Evolutionary conservation across 768 basidiomycete genomes (phyloP).

Genomic region (Tricholoma matsutake): DNA sequence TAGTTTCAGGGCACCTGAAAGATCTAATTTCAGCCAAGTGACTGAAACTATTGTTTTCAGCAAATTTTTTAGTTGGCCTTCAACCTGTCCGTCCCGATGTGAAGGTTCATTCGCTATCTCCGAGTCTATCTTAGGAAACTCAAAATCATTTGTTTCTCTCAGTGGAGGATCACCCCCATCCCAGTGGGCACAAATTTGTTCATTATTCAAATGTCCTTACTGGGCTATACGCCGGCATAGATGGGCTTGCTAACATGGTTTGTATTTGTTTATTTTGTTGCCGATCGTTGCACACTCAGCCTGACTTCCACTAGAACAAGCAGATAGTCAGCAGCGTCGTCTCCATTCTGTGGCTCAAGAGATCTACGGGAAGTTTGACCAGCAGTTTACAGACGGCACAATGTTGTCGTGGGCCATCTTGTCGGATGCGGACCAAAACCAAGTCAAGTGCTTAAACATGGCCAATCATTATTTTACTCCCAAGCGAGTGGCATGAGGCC

Average conservation of each 20-base stretch:
- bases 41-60: no score
- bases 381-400: neutral
- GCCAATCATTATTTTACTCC: neutral
- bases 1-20: no score
- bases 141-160: neutral
- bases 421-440: neutral
- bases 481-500: neutral
- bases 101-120: neutral
- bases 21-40: no score
- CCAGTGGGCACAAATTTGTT: neutral
- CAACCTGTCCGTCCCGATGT: no score
- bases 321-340: neutral
- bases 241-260: neutral
- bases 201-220: conserved; percentile 1
- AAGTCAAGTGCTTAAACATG: no score
- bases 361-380: neutral
- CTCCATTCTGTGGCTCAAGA: neutral
- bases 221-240: neutral
- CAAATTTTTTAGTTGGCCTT: no score
- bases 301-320: neutral
- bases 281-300: neutral
- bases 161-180: neutral
- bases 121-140: neutral
- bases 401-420: neutral
- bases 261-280: neutral